A percentile compares a stretch with the other conserved stretches of the same genome.
Evolutionary conservation across 2,329 filamentous ascomycete genomes (phyloP).

Genomic region (Aspergillus fischeri): DNA sequence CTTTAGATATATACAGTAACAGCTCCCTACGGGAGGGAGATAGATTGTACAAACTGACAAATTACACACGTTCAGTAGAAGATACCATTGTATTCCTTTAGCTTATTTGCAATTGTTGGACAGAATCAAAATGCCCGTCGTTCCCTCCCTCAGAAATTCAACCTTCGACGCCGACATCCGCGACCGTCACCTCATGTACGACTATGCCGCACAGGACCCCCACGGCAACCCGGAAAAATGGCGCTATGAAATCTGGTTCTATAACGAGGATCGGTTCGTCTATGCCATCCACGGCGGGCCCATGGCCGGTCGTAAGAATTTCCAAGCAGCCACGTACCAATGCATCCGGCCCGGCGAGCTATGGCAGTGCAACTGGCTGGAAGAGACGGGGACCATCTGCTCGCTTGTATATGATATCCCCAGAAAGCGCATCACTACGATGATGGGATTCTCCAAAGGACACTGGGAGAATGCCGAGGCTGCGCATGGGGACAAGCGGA

Average conservation of each 20-base stretch:
- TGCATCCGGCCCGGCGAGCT: slow-evolving; percentile 56
- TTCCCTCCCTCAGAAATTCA: background rate
- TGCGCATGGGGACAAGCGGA: slow-evolving; percentile 56
- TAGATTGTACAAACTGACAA: too few species aligned
- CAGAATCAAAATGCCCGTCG: background rate
- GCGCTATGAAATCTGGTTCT: slow-evolving; percentile 61
- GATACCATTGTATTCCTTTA: background rate
- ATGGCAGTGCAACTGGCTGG: slow-evolving; percentile 60
- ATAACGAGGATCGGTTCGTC: slow-evolving; percentile 51
- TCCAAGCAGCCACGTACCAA: slow-evolving; percentile 53
- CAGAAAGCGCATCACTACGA: slow-evolving; percentile 46
- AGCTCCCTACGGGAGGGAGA: too few species aligned
- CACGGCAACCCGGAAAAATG: slow-evolving; percentile 54
- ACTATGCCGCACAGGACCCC: slow-evolving; percentile 49
- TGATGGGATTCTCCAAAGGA: slow-evolving; percentile 53
- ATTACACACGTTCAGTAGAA: too few species aligned
- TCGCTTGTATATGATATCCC: slow-evolving; percentile 55
- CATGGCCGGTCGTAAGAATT: slow-evolving; percentile 54
- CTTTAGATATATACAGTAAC: too few species aligned
- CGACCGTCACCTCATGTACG: slow-evolving; percentile 55
- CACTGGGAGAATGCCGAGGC: slow-evolving; percentile 52
- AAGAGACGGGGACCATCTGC: slow-evolving; percentile 56
- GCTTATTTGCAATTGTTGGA: background rate
- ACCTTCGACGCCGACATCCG: slow-evolving; percentile 50
- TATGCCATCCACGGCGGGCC: slow-evolving; percentile 59